Base-by-base conservation (phyloP, 2,329 filamentous ascomycete species). In the Hypoxylon rubiginosum region DNA sequence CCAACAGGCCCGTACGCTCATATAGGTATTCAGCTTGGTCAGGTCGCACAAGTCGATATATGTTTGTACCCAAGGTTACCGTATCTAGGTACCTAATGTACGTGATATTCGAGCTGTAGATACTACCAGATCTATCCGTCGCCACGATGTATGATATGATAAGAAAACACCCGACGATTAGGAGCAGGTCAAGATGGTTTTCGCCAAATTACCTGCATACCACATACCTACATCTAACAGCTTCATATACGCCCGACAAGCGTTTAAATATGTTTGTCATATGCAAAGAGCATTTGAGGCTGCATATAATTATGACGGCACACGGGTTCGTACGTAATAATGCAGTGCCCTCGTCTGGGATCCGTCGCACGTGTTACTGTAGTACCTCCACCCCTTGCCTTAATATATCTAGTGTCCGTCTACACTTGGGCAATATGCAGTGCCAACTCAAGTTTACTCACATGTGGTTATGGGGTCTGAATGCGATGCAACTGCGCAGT, bases 1-100 rank as follows among this genome's bases (percentile, higher is more conserved):
- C 30, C 30, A 34, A 43, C 19, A 36, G n/a, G 30, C n/a, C 34
- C 48, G 24, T 28, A 46, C 28, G 32, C 30, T 57, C 36, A 43
- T 48, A n/a, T n/a, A n/a, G n/a, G 48, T 32, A 39, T 51, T 45
- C 39, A 45, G 57, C 62, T 52, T 64, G 60, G 26, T 4, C 26
- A 36, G 13, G 34, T 36, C 11, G 34, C 11, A 36, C 13, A 36
- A 36, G 2, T 3, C 34, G 11, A 36, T 4, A 13, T 10, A 36
- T 13, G 13, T 15, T 36, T 15, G 10, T 36, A 36, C 13, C 34
- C 15, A 36, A 36, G 19, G 17, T 45, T 3, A 7, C 3, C 41
- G 10, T 36, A 45, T 45, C 41, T 45, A 13, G 34, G 34, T 34
- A 11, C 32, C 13, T 10, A 13, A 34, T 13, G 32, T 45, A 45